Base-by-base conservation (phyloP, 1,284 basidiomycete genomes). In the Rhodotorula mucilaginosa region DNA sequence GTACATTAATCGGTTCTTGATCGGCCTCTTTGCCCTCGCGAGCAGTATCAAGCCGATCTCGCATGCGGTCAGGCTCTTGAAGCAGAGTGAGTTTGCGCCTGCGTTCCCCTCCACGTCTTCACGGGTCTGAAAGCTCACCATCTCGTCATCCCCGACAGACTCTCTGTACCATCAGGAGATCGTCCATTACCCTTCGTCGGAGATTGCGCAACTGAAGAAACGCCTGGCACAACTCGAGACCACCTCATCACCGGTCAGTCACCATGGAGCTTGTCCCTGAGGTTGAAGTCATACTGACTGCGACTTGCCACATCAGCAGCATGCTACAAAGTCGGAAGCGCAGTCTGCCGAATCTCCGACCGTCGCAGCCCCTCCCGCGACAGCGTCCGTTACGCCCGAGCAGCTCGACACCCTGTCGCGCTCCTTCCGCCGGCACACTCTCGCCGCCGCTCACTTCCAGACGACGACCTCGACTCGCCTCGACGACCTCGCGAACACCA, bases 31-130 rank as follows among this genome's bases (percentile, higher is more conserved):
- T 65, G 77, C 75, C 48, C 67, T 82, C 54, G 80, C 81, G 23
- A 79, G 80, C 5, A 79, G 79, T 21, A 78, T 82, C 68, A 81
- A 81, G 71, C 81, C 81, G 3, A 78, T 78, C 72, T 72, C 76
- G 13, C 77, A 77, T 34, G 68, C 76, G 44, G 69, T 70, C 65
- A 60, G 65, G 21, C 70, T 79, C 13, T n/a, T 77, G 56, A 76
- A 75, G 62, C 63, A 67, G 34, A 49, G 65, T 61, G 31, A 21
- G 58, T 65, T n/a, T 31, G 19, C 52, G 26, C 44, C 15, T 5
- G 29, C 3, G 21, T 26, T 26, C 34, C 13, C n/a, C n/a, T 54
- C 52, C 13, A 18, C 39, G 12, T 13, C 10, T 2, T 44, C 12
- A 44, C 39, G 39, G 12, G 1, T 10, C 10, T 39, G 39, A 6